Evolutionary conservation across 2,329 filamentous ascomycete species (phyloP).

Genomic region (Apiospora pterosperma): DNA sequence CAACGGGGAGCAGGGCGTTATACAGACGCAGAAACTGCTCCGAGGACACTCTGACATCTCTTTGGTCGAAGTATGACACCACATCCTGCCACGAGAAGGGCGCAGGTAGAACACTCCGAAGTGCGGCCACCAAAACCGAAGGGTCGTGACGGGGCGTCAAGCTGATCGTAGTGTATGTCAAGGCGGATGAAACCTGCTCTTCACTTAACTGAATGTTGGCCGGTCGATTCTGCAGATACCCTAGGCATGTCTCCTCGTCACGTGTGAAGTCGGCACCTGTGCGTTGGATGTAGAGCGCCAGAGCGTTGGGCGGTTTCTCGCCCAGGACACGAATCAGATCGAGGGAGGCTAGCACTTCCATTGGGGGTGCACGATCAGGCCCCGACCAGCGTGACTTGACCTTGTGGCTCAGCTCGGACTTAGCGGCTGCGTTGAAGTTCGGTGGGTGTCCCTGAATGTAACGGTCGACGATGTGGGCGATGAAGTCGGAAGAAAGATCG

Average conservation of each 20-base stretch:
- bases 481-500: constrained; percentile 64
- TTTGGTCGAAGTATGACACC: constrained; percentile 76
- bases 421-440: constrained; percentile 74
- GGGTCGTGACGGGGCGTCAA: constrained; percentile 52
- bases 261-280: constrained; percentile 72
- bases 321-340: constrained; percentile 65
- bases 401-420: constrained; percentile 66
- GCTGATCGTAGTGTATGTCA: constrained; percentile 65
- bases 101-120: constrained; percentile 59
- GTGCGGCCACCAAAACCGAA: constrained; percentile 55
- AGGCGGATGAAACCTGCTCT: constrained; percentile 75
- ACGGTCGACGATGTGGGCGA: constrained; percentile 79
- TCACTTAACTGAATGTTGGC: constrained; percentile 65
- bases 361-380: constrained; percentile 62
- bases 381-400: constrained; percentile 66
- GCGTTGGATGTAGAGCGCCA: constrained; percentile 68
- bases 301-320: constrained; percentile 51
- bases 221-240: constrained; percentile 51
- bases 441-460: constrained; percentile 84
- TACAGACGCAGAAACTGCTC: constrained; percentile 81
- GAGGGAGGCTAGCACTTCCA: constrained; percentile 66
- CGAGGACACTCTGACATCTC: constrained; percentile 70
- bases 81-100: constrained; percentile 70
- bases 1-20: constrained; percentile 71
- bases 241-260: constrained; percentile 64